Evolutionary conservation across 192 early-diverging fungal species (phyloP), one percentile per base, ranked within the genome.

Genomic region (Geranomyces variabilis): DNA sequence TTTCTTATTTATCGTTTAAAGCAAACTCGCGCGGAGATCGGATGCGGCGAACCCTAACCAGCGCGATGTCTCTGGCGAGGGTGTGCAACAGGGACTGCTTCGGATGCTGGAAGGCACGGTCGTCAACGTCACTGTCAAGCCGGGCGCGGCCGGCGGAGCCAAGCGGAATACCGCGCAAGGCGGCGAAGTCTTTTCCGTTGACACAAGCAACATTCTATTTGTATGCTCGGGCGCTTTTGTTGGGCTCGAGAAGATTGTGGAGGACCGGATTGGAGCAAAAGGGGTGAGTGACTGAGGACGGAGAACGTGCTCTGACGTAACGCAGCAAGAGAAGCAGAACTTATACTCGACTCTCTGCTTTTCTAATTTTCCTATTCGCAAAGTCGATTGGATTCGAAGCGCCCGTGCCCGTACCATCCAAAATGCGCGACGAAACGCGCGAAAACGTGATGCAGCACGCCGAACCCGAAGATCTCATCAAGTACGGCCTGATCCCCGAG

Each of bases 191-290:
- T 93, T 90, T 73, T 80, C 88, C 7, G 92, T 96, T 9, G 92
- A 96, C 76, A 96, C 94, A 0, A 90, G 87, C 75, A 96, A 96
- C 75, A 96, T 96, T 60, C 72, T 96, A 60, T 96, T 96, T 77
- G 90, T 96, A 29, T 83, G 92, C 44, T 93, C 91, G 58, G 94
- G 94, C 15, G 94, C 94, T 0, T 96, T 96, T 75, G 89, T 93
- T 66, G 94, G 92, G 2, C 73, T 95, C 22, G 93, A 95, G 53
- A 92, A 89, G 47, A 82, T 93, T 22, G 84, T 95, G 0, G 82
- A 84, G 73, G 91, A 92, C 61, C 80, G 93, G 8, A 75, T 94
- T 0, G 68, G 69, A 22, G 88, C 86, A 43, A 92, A 92, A 83
- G 90, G 88, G 13, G 63, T 74, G 57, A 31, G 69, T 71, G n/a